Conservation (phyloP, 192 early-diverging fungal genomes). For the Entomortierella beljakovae region DNA sequence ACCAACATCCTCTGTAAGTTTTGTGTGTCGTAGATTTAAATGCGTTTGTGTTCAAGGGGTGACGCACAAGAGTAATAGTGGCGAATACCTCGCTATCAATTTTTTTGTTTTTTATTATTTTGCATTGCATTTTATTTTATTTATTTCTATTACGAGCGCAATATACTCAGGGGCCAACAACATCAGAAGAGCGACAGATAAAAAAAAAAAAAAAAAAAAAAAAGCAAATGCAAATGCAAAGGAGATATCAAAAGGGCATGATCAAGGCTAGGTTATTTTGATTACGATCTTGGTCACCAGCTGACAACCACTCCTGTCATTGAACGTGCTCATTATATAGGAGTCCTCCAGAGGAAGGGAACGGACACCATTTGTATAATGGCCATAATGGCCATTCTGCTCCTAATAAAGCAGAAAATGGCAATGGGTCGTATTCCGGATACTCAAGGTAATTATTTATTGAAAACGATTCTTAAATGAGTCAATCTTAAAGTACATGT, state of each 20-base stretch:
- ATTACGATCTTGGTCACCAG: neutral
- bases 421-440: conserved; percentile 40
- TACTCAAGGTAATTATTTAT: conserved; percentile 27
- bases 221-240: neutral
- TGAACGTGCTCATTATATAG: neutral
- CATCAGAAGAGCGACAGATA: neutral
- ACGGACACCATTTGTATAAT: conserved; percentile 19
- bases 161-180: conserved; percentile 6
- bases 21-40: neutral
- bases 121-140: too few relatives aligned
- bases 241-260: neutral
- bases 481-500: too few relatives aligned
- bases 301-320: neutral
- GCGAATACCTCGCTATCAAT: neutral
- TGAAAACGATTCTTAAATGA: too few relatives aligned
- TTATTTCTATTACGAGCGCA: neutral
- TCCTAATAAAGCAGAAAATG: conserved; percentile 1
- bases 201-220: conserved; percentile 2
- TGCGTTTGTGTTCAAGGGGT: conserved; percentile 6
- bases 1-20: conserved; percentile 44
- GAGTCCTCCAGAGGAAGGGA: conserved; percentile 25
- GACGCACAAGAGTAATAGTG: neutral
- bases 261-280: neutral
- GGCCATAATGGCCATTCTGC: conserved; percentile 10
- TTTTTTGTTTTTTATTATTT: neutral